A percentile compares a stretch with the other conserved stretches of the same genome.
These are phyloP conservation scores for Boletellus sp. DNA, from an alignment of 768 basidiomycete species.

Conservation along the genomic window DNA sequence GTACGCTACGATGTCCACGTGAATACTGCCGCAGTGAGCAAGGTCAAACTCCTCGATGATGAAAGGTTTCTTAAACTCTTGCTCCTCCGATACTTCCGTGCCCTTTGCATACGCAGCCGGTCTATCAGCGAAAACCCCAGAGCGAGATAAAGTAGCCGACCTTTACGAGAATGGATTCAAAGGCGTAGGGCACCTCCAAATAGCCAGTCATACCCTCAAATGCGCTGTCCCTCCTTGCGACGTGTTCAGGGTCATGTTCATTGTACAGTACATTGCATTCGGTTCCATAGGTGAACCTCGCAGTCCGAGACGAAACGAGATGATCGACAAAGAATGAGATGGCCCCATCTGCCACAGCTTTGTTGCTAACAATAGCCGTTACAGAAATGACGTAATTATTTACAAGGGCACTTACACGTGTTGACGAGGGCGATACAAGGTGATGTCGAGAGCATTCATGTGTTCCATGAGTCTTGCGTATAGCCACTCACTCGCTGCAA, in stretches of 20 bases:
- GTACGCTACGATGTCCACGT: not conserved
- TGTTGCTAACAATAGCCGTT: slow-evolving; percentile 36
- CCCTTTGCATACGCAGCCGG: too few species aligned
- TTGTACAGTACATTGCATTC: too few species aligned
- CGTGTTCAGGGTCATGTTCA: slow-evolving; percentile 67
- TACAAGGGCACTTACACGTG: too few species aligned
- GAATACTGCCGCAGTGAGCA: not conserved
- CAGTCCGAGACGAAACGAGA: slow-evolving; percentile 38
- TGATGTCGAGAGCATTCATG: too few species aligned
- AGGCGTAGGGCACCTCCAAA: slow-evolving; percentile 80
- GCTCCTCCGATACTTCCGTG: too few species aligned
- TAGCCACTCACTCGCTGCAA: slow-evolving; percentile 37
- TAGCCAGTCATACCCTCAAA: slow-evolving; percentile 77
- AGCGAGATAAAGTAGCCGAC: slow-evolving; percentile 37
- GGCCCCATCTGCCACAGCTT: slow-evolving; percentile 51
- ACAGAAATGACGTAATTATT: too few species aligned
- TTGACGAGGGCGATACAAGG: slow-evolving; percentile 3
- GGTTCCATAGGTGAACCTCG: slow-evolving; percentile 51
- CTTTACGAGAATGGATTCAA: slow-evolving; percentile 73
- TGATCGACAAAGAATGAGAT: slow-evolving; percentile 40
- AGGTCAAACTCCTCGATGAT: slow-evolving; percentile 23
- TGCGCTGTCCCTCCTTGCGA: slow-evolving; percentile 55
- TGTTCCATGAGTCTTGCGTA: too few species aligned
- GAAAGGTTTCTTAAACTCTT: slow-evolving; percentile 61
- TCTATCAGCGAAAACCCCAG: too few species aligned